phyloP scores from a whole-genome alignment of 768 basidiomycete genomes.

The Suillus tomentosus region DNA sequence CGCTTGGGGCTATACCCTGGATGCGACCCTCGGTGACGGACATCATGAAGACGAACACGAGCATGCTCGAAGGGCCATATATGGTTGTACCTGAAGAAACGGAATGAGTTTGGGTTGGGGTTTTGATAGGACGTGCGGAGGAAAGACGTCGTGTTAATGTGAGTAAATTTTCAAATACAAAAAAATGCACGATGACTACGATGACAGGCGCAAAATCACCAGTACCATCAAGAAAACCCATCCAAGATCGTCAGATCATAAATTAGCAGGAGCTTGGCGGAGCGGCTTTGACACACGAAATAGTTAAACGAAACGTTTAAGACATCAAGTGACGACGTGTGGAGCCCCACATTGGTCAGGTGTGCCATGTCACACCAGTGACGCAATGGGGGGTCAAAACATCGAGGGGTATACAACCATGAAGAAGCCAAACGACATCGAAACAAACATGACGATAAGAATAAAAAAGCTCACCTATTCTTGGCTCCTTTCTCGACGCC shows the following conservation, averaged over 20 bases:
- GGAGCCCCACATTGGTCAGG: neutral
- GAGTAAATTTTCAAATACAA: neutral
- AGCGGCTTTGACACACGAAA: neutral
- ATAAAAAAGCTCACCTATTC: slow-evolving; percentile 64
- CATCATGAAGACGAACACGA: slow-evolving; percentile 67
- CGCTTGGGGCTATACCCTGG: slow-evolving; percentile 7
- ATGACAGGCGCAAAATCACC: neutral
- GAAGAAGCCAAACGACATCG: neutral
- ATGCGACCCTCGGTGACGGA: slow-evolving; percentile 37
- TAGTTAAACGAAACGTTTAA: neutral
- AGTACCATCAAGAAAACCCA: neutral
- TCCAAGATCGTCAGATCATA: neutral
- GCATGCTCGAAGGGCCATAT: slow-evolving; percentile 99
- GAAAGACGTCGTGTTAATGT: neutral
- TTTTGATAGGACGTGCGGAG: slow-evolving; percentile 5
- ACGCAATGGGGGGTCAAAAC: neutral
- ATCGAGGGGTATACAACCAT: neutral
- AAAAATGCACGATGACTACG: neutral
- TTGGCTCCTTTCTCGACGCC: slow-evolving; percentile 94
- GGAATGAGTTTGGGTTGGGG: slow-evolving; percentile 2
- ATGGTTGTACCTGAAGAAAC: slow-evolving; percentile 74
- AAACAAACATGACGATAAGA: neutral
- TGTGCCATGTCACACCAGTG: slow-evolving; percentile 4
- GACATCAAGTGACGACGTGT: neutral
- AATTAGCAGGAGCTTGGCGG: neutral